Conservation (phyloP, 2,329 filamentous ascomycete species). For the Didymella sp. region DNA sequence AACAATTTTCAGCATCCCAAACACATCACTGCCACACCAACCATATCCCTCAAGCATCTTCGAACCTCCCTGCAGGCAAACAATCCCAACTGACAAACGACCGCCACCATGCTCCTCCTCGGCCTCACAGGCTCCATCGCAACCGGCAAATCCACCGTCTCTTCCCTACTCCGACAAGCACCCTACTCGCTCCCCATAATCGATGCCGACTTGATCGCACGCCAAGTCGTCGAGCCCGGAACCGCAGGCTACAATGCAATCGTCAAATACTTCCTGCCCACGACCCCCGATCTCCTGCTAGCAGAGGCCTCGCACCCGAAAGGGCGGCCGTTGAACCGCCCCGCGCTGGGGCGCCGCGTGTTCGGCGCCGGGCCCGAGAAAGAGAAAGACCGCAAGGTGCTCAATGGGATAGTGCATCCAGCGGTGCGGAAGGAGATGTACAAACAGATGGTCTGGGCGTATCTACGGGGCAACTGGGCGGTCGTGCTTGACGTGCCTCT, state of each 20-base stretch:
- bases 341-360: slow-evolving; percentile 81
- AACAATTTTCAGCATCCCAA: background rate
- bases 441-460: slow-evolving; percentile 72
- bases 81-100: background rate
- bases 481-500: slow-evolving; percentile 92
- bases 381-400: slow-evolving; percentile 72
- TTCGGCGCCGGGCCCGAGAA: slow-evolving; percentile 80
- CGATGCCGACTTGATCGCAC: slow-evolving; percentile 91
- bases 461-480: slow-evolving; percentile 80
- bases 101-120: slow-evolving; percentile 79
- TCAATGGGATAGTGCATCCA: slow-evolving; percentile 93
- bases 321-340: slow-evolving; percentile 83
- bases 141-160: slow-evolving; percentile 97
- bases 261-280: slow-evolving; percentile 78
- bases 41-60: too few relatives aligned
- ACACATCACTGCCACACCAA: background rate
- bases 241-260: slow-evolving; percentile 84
- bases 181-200: slow-evolving; percentile 90
- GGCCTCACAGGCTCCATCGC: slow-evolving; percentile 97
- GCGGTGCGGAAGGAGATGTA: slow-evolving; percentile 86
- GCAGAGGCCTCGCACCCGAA: slow-evolving; percentile 59
- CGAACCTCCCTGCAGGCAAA: background rate
- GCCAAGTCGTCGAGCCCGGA: slow-evolving; percentile 92
- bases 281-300: slow-evolving; percentile 84
- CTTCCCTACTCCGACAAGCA: slow-evolving; percentile 75